These are phyloP conservation scores for Bipolaris sorokiniana DNA, from an alignment of 2,329 filamentous ascomycete genomes.

Conservation along the genomic window DNA sequence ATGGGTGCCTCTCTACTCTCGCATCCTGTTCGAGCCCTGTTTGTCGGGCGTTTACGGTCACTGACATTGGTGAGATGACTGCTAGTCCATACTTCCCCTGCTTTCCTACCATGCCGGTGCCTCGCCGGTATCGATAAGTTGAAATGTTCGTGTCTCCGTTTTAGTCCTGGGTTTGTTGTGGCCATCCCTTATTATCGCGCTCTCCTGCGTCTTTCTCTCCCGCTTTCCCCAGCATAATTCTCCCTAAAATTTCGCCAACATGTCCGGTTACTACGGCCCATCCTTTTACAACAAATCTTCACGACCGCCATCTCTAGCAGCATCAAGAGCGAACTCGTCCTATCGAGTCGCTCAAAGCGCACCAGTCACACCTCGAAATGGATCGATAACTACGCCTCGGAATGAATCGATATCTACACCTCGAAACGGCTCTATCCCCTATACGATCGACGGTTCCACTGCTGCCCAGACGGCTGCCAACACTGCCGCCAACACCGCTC, in stretches of 20 bases:
- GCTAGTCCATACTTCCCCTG: slow-evolving; percentile 7
- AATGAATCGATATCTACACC: slow-evolving; percentile 23
- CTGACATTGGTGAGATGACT: slow-evolving; percentile 3
- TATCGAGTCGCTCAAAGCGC: slow-evolving; percentile 19
- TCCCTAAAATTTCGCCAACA: slow-evolving; percentile 2
- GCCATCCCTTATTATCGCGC: neutral
- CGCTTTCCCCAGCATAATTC: slow-evolving; percentile 3
- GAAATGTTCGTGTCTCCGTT: slow-evolving; percentile 3
- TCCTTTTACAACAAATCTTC: slow-evolving; percentile 21
- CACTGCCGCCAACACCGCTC: slow-evolving; percentile 20
- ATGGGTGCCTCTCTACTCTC: neutral
- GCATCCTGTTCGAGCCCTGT: slow-evolving; percentile 1
- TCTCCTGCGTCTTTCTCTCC: neutral
- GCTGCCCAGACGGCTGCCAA: slow-evolving; percentile 20
- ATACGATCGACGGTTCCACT: slow-evolving; percentile 18
- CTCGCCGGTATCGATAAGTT: slow-evolving; percentile 5
- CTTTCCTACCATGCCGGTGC: slow-evolving; percentile 11
- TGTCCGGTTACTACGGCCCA: slow-evolving; percentile 28
- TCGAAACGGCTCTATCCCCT: slow-evolving; percentile 18
- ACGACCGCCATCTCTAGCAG: slow-evolving; percentile 21
- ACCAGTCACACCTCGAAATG: slow-evolving; percentile 22
- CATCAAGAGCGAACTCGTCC: slow-evolving; percentile 22
- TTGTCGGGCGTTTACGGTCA: slow-evolving; percentile 19
- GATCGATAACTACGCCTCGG: slow-evolving; percentile 20
- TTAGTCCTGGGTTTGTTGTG: slow-evolving; percentile 1